Evolutionary conservation across 2,329 filamentous ascomycete genomes (phyloP), one percentile per base, ranked within the genome.

Genomic region (Aspergillus flavus): DNA sequence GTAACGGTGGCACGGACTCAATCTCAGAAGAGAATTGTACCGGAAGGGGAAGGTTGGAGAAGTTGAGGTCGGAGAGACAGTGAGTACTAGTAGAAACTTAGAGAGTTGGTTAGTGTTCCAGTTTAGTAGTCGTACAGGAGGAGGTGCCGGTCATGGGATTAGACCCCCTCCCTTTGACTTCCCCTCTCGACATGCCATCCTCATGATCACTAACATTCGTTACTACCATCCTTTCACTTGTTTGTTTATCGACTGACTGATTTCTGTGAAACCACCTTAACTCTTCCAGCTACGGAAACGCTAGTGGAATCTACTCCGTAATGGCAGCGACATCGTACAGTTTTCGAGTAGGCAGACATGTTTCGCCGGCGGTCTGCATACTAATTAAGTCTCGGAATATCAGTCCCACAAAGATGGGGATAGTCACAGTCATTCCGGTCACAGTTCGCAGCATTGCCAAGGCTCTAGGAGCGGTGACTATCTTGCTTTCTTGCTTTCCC

Each of bases 391-490:
- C 28, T n/a, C 34, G 14, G 16, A 21, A 34, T 6, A 32, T 16
- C 48, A 34, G 28, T 32, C 48, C 28, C 26, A 48, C 48, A 52
- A 28, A 16, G 26, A 52, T 30, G 26, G 48, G 7, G 45, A 48
- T 48, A 9, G 23, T 28, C 32, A 26, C 7, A 23, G 21, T 14
- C 12, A 12, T 48, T 30, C 16, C 16, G 16, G 26, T 21, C 19
- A 32, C 1, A 21, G 28, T 32, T 50, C 23, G 26, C 46, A 50
- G 9, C 11, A 32, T 56, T 59, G 57, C 57, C 57, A 59, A 59
- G 57, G n/a, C 52, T 9, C 46, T 41, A 59, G 53, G 46, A 59
- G 45, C 34, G 48, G 48, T 52, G 48, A 52, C 28, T 52, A 21
- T 32, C 21, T 30, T 32, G 28, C 30, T 52, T 52, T 32, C 28